Evolutionary conservation across 768 basidiomycete species (phyloP), one percentile per base, ranked within the genome.

Genomic region (Dioszegia aurantiaca): DNA sequence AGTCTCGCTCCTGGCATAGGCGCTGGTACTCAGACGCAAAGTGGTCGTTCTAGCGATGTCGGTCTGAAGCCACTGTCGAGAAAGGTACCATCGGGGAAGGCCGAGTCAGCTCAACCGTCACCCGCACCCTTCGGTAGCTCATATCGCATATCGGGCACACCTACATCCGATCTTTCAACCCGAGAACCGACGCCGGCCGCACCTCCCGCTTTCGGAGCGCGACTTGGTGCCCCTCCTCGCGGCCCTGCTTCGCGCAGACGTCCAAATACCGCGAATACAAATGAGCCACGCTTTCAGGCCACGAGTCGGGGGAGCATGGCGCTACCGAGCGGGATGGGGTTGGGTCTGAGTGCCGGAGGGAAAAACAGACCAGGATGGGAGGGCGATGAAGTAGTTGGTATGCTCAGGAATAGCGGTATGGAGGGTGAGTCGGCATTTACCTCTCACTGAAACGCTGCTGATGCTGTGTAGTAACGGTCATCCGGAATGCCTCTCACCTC

Each of bases 301-400:
- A n/a, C 14, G 16, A 30, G 27, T 6, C 24, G 56, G 42, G 57
- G 45, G n/a, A 67, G 69, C 56, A 36, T 65, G 45, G 65, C 61
- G 26, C 46, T 60, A n/a, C 70, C 67, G 3, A 55, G 57, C 36
- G 65, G 61, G 17, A 46, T 65, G 45, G 62, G 59, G 2, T 33
- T 58, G 23, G 63, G 59, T 2, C 44, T 54, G 26, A 37, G 52
- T 19, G 28, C 41, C 23, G 58, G 51, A 36, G 62, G 55, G 14
- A 62, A 51, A 43, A 57, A 39, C 19, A 55, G 68, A 57, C 75
- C 73, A 3, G 75, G 75, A 23, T 76, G 75, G 75, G 75, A 76
- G 52, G 75, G 71, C 1, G 75, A 76, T 24, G 71, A 74, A 57
- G 63, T 76, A 4, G 73, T 76, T 3, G 61, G 60, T 16, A 62